These are phyloP conservation scores for Neofusicoccum ribis DNA, from an alignment of 2,329 filamentous ascomycete species.

Conservation along the genomic window DNA sequence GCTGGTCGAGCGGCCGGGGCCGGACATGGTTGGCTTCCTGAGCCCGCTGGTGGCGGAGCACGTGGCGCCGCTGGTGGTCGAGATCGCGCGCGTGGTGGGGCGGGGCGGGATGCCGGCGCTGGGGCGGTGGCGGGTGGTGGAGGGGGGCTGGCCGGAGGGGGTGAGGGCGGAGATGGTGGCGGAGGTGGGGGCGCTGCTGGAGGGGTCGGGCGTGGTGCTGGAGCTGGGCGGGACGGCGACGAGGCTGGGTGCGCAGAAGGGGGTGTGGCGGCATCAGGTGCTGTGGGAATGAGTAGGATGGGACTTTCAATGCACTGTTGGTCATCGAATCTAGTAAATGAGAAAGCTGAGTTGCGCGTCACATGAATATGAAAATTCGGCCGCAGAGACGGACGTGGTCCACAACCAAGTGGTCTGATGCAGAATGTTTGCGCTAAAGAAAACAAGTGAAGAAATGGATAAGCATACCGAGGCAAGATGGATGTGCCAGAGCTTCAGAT, in stretches of 20 bases:
- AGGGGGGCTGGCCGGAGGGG: not conserved
- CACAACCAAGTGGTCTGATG: too few relatives aligned
- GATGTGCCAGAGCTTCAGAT: too few relatives aligned
- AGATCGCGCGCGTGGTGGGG: not conserved
- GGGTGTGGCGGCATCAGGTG: not conserved
- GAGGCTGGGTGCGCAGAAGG: too few relatives aligned
- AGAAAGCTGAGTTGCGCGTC: too few relatives aligned
- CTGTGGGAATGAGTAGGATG: not conserved
- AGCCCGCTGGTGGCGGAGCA: not conserved
- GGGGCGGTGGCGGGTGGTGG: not conserved
- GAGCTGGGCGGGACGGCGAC: not conserved
- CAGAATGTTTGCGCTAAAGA: too few relatives aligned
- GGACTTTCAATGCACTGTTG: not conserved
- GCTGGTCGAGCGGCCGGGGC: not conserved
- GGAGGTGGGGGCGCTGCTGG: not conserved
- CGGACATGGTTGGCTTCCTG: not conserved
- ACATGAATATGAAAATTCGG: too few relatives aligned
- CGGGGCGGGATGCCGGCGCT: not conserved
- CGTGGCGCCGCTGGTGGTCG: not conserved
- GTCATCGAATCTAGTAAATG: too few relatives aligned
- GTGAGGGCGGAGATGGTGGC: not conserved
- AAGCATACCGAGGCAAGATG: too few relatives aligned
- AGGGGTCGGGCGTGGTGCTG: not conserved
- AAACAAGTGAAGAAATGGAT: too few relatives aligned
- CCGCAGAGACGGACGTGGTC: too few relatives aligned